Evolutionary conservation across 2,329 filamentous ascomycete genomes (phyloP).

Genomic region (Fusarium nanum): DNA sequence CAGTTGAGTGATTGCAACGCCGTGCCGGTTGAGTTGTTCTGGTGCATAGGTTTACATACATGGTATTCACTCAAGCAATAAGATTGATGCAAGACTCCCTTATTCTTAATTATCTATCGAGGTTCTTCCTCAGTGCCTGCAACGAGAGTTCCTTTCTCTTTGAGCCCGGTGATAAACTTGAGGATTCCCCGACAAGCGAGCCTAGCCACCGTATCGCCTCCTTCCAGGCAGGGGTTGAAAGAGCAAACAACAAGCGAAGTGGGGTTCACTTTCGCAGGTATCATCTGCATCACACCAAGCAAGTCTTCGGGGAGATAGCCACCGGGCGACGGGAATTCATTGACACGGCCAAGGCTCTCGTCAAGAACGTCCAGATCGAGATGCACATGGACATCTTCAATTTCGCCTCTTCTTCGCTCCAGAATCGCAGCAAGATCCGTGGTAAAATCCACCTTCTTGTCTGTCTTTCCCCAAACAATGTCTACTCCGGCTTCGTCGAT

Average conservation of each 20-base stretch:
- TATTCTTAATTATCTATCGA: too few relatives aligned
- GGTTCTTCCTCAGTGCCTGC: background rate
- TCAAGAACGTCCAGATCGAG: background rate
- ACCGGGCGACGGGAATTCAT: background rate
- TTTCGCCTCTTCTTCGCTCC: background rate
- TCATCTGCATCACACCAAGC: background rate
- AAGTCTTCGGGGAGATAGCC: background rate
- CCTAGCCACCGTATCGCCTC: background rate
- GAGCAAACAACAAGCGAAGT: background rate
- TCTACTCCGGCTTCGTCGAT: background rate
- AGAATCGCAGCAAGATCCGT: background rate
- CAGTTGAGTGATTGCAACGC: background rate
- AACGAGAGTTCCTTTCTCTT: background rate
- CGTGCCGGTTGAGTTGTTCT: background rate
- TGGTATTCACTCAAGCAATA: too few relatives aligned
- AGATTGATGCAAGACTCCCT: too few relatives aligned
- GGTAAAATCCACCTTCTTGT: background rate
- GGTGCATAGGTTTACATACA: background rate
- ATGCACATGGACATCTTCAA: background rate
- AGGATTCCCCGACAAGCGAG: background rate
- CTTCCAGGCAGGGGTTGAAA: background rate
- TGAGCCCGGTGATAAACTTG: background rate
- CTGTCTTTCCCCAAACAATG: background rate
- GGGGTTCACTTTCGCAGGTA: background rate
- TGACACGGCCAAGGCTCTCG: background rate